Base-by-base conservation (phyloP, 106 monocot genomes). In the Ottelia alismoides region DNA sequence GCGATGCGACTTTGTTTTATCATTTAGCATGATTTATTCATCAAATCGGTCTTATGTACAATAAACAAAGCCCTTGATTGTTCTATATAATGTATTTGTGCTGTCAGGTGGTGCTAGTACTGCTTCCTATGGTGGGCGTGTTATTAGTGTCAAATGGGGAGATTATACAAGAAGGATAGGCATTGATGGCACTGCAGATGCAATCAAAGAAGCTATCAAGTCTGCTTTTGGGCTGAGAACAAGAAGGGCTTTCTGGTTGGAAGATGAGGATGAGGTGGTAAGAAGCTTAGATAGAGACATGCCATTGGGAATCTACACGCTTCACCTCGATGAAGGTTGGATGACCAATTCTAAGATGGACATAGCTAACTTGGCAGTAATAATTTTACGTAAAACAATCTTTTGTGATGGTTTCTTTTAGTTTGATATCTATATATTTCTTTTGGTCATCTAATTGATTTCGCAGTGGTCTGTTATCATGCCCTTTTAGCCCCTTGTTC, bases 231-330 rank as follows among this genome's bases (percentile, higher is more conserved):
- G 93, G 27, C 58, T 94, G 26, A 69, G 93, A 69, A 94, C 93
- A 11, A 84, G 52, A 63, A 75, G 93, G 47, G 84, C 84, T 22
- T 94, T 94, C 71, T 94, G 93, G 93, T 71, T 94, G 1, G 93
- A 94, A 65, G 93, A 94, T 68, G 93, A 94, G 65, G 93, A 88
- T 65, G 88, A 88, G 58, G 88, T 94, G 20, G 70, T 94, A n/a
- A 74, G 88, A 16, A 73, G 81, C 52, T 76, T 94, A 61, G 93
- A 94, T 43, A 84, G 84, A 58, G 93, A 84, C 55, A 94, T 88
- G 93, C 93, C 93, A 20, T 43, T 94, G 47, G 88, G 93, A 45
- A 81, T 76, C 12, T 94, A 94, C 31, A 81, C 62, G 23, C 84
- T 94, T 63, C 84, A 81, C 69, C 93, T 94, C 24, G 93, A 94